Conservation (phyloP, 305 asterid species). For the Fraxinus angustifolia region DNA sequence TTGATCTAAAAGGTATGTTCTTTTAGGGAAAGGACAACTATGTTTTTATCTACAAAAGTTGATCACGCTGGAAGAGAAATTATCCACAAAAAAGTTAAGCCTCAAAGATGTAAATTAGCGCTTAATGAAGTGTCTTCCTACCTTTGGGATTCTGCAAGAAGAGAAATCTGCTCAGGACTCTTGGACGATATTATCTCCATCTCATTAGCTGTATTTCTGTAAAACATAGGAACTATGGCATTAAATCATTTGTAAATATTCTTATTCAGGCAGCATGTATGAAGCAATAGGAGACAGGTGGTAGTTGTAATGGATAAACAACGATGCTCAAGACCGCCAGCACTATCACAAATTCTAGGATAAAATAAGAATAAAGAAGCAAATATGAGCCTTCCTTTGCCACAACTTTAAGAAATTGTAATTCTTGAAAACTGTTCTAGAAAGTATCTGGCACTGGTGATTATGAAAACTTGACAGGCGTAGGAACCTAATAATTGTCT, state of each 20-base stretch:
- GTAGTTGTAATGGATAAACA: not conserved
- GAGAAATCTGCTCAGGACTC: slow-evolving; percentile 24
- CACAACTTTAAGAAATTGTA: not conserved
- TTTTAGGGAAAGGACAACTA: not conserved
- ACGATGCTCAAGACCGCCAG: not conserved
- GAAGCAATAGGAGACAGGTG: not conserved
- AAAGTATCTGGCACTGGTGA: not conserved
- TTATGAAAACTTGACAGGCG: not conserved
- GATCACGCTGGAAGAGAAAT: not conserved
- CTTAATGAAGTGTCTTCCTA: slow-evolving; percentile 5
- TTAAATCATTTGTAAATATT: not conserved
- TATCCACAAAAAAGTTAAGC: not conserved
- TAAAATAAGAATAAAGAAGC: not conserved
- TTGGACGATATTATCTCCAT: slow-evolving; percentile 26
- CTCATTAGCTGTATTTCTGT: slow-evolving; percentile 29
- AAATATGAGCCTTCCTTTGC: not conserved
- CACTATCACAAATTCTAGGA: not conserved
- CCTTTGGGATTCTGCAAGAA: slow-evolving; percentile 31
- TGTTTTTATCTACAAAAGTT: not conserved
- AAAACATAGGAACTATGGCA: slow-evolving; percentile 5
- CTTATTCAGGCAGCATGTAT: not conserved
- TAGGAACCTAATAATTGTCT: not conserved
- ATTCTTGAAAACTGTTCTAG: not conserved
- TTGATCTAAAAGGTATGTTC: not conserved
- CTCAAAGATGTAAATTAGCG: not conserved